Conservation (phyloP, 106 monocot genomes). For the Amphibolis antarctica region DNA sequence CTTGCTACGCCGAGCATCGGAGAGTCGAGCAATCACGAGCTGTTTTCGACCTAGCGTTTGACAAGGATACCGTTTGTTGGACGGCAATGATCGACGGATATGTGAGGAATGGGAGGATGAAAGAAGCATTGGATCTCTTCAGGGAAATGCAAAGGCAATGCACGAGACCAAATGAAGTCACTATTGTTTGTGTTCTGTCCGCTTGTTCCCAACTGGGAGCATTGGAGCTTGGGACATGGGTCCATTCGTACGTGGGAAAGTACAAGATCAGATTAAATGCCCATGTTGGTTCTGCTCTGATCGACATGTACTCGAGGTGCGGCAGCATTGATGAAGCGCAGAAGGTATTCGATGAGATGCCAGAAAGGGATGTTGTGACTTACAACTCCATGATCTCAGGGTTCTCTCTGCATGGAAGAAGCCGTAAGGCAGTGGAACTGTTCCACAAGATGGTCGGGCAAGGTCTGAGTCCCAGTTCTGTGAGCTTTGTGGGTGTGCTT, state of each 20-base stretch:
- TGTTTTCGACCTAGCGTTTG: constrained; percentile 12
- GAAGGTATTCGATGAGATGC: constrained; percentile 22
- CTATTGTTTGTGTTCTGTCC: constrained; percentile 38
- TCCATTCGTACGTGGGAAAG: constrained; percentile 35
- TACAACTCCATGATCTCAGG: constrained; percentile 50
- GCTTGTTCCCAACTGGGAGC: constrained; percentile 51
- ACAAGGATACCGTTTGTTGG: constrained; percentile 48
- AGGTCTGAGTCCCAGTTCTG: constrained; percentile 14
- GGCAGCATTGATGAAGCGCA: constrained; percentile 36
- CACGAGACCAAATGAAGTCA: constrained; percentile 37
- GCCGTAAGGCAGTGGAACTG: constrained; percentile 28
- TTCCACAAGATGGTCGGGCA: constrained; percentile 15
- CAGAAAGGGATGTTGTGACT: constrained; percentile 19
- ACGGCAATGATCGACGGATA: constrained; percentile 44
- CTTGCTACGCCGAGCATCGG: constrained; percentile 21
- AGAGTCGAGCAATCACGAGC: constrained; percentile 16
- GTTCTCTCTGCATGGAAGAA: constrained; percentile 30
- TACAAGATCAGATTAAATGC: constrained; percentile 8
- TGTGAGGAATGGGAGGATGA: constrained; percentile 23
- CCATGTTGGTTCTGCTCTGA: constrained; percentile 26
- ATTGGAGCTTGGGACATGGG: constrained; percentile 49
- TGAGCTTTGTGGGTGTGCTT: constrained; percentile 25
- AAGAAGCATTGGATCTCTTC: constrained; percentile 32
- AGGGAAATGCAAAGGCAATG: constrained; percentile 38
- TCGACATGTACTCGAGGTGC: constrained; percentile 44